A percentile compares a stretch with the other conserved stretches of the same genome.
Conservation (phyloP, 2,329 filamentous ascomycete species). For the Tolypocladium amazonense region DNA sequence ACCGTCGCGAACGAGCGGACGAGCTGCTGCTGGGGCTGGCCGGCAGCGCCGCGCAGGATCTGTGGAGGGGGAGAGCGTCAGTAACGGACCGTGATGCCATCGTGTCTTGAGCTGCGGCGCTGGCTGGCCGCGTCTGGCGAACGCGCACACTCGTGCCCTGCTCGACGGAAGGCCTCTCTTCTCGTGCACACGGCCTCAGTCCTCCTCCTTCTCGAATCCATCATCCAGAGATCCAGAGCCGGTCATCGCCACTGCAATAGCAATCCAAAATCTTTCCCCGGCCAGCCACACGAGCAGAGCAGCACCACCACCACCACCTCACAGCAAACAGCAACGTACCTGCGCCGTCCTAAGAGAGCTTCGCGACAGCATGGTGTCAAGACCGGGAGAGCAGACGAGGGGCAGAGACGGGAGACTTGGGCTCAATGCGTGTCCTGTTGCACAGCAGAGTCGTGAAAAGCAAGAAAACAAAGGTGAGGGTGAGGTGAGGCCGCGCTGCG, state of each 20-base stretch:
- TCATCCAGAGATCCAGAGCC: too few species aligned
- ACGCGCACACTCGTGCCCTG: too few species aligned
- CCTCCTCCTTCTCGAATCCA: neutral
- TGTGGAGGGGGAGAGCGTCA: constrained; percentile 13
- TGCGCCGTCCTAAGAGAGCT: constrained; percentile 45
- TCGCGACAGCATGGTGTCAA: constrained; percentile 46
- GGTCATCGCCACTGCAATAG: neutral
- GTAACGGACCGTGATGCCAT: neutral
- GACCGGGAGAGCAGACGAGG: neutral
- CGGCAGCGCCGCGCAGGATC: constrained; percentile 42
- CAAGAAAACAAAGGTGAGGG: neutral
- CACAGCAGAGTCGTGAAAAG: neutral
- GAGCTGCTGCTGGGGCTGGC: constrained; percentile 31
- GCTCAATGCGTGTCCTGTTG: constrained; percentile 2
- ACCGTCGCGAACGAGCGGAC: constrained; percentile 65
- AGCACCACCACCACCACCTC: constrained; percentile 1
- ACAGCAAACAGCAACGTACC: constrained; percentile 29
- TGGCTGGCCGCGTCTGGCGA: neutral
- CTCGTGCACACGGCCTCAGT: neutral
- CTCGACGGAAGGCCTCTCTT: too few species aligned
- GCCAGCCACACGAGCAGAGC: neutral
- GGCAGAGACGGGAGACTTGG: neutral
- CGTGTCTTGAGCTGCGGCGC: neutral
- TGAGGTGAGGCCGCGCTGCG: neutral
- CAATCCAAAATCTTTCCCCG: neutral